phyloP scores from a whole-genome alignment of 2,329 filamentous ascomycete genomes.

The Apiospora malaysiana region DNA sequence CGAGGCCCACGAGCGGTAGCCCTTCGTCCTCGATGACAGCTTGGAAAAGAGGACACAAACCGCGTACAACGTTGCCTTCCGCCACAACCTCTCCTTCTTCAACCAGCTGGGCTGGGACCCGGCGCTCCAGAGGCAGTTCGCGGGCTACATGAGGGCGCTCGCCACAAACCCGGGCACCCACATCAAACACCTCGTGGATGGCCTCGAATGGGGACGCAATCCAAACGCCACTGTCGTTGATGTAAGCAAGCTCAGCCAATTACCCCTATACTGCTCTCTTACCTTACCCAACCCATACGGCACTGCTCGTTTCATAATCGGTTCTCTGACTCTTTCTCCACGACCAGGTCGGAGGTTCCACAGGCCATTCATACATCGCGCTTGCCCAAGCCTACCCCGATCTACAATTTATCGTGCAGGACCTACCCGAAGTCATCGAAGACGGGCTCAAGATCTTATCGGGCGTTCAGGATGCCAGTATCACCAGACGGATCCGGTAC shows the following conservation, averaged over 20 bases:
- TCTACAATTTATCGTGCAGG: slow-evolving; percentile 35
- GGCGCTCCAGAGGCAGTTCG: slow-evolving; percentile 33
- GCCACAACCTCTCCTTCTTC: slow-evolving; percentile 35
- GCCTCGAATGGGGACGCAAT: slow-evolving; percentile 43
- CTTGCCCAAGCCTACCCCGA: slow-evolving; percentile 36
- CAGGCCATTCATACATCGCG: slow-evolving; percentile 35
- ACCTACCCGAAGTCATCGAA: slow-evolving; percentile 4
- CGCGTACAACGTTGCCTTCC: slow-evolving; percentile 30
- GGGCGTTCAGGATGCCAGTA: neutral
- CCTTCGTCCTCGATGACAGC: neutral
- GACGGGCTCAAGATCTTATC: neutral
- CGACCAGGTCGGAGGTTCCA: slow-evolving; percentile 41
- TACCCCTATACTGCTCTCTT: too few relatives aligned
- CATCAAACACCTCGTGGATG: slow-evolving; percentile 40
- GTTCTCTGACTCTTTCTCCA: neutral
- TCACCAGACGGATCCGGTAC: neutral
- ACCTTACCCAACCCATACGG: too few relatives aligned
- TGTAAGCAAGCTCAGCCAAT: neutral
- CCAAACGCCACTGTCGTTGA: slow-evolving; percentile 37
- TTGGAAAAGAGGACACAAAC: slow-evolving; percentile 19
- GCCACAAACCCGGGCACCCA: slow-evolving; percentile 36
- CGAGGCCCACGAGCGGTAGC: slow-evolving; percentile 13
- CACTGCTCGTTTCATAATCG: neutral
- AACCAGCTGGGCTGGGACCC: slow-evolving; percentile 32
- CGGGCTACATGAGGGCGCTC: slow-evolving; percentile 37